These are phyloP conservation scores for Apophysomyces sp. DNA, from an alignment of 371 early-diverging fungal genomes.

Conservation along the genomic window DNA sequence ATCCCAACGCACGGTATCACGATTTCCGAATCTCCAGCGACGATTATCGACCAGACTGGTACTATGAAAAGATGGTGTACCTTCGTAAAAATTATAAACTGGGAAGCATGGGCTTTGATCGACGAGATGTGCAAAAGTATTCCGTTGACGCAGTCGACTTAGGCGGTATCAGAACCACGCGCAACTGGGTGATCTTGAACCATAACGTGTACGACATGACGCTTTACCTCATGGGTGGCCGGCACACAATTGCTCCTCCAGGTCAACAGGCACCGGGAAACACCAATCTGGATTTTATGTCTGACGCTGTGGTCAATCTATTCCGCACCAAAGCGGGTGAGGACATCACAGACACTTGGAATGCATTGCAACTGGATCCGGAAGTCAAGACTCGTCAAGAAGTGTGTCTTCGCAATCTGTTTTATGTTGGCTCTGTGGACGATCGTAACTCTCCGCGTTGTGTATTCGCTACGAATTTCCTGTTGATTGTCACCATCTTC, in stretches of 20 bases:
- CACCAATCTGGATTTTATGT: conserved; percentile 36
- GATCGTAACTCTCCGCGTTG: conserved; percentile 74
- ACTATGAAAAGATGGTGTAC: conserved; percentile 42
- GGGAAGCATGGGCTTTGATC: conserved; percentile 36
- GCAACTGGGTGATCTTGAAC: conserved; percentile 58
- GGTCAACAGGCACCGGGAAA: conserved; percentile 25
- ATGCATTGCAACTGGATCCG: conserved; percentile 26
- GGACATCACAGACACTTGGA: conserved; percentile 60
- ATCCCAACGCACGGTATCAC: conserved; percentile 31
- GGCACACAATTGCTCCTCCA: conserved; percentile 18
- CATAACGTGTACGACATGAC: conserved; percentile 63
- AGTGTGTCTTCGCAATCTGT: conserved; percentile 73
- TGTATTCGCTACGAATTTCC: conserved; percentile 78
- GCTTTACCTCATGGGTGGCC: conserved; percentile 44
- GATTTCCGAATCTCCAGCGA: conserved; percentile 32
- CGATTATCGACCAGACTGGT: conserved; percentile 47
- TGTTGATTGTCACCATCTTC: conserved; percentile 71
- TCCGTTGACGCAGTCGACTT: conserved; percentile 24
- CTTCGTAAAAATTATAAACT: conserved; percentile 49
- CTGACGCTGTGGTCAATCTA: conserved; percentile 53
- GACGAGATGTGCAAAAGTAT: conserved; percentile 27
- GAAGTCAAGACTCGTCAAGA: conserved; percentile 23
- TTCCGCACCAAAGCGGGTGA: conserved; percentile 57
- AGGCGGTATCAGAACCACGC: conserved; percentile 22
- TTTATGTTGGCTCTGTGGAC: conserved; percentile 83